Conservation (phyloP, 176 grass and related monocot genomes). For the Carex scoparia region DNA sequence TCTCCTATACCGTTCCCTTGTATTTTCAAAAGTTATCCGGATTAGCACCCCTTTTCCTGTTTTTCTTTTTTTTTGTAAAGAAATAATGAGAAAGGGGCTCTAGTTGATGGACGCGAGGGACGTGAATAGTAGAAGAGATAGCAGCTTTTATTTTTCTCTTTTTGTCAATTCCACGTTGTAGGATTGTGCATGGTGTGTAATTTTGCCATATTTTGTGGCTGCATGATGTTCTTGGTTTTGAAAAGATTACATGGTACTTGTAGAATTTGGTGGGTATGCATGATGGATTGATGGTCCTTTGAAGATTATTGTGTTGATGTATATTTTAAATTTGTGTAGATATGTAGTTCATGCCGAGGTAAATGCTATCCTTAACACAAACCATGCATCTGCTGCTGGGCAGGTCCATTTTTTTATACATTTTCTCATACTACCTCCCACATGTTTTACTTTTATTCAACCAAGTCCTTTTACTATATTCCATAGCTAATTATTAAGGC, state of each 20-base stretch:
- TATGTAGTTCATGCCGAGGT: constrained; percentile 99
- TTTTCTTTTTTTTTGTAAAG: background rate
- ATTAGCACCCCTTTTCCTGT: background rate
- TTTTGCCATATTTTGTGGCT: constrained; percentile 4
- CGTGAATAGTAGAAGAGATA: background rate
- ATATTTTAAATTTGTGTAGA: constrained; percentile 22
- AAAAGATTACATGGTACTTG: background rate
- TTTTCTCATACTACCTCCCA: background rate
- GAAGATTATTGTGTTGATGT: background rate
- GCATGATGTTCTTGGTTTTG: constrained; percentile 6
- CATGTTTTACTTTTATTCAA: constrained; percentile 17
- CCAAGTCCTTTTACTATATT: background rate
- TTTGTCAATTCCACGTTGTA: background rate
- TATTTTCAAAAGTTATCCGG: background rate
- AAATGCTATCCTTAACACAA: constrained; percentile 98
- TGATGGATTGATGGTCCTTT: background rate
- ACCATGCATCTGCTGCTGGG: constrained; percentile 94
- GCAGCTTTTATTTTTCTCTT: background rate
- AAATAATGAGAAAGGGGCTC: background rate
- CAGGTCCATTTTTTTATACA: constrained; percentile 42
- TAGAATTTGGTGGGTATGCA: background rate
- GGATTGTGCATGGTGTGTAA: background rate
- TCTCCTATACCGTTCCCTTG: background rate
- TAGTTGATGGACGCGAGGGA: background rate
- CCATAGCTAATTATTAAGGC: background rate